Evolutionary conservation across 177 flowering plant species (phyloP), one percentile per base, ranked within the genome.

Genomic region (Vitis hybrid): DNA sequence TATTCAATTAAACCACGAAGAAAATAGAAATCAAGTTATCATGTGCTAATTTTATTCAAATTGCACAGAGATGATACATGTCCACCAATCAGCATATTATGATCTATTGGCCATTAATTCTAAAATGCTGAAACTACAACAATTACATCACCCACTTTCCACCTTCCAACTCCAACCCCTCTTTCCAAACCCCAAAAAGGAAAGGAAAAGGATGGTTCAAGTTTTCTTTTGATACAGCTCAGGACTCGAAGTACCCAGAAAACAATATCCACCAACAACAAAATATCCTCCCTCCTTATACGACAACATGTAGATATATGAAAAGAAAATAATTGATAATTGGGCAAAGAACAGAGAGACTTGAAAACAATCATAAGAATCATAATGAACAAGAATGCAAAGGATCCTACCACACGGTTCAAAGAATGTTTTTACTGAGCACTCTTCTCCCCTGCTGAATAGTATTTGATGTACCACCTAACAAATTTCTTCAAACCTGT

Each of bases 401-500:
- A 64, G 60, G 59, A 67, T 66, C 75, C 78, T 63, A 77, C 74
- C 79, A 62, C 51, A 41, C 63, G 66, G 64, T 62, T 10, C 51
- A 51, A 66, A 30, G 68, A 71, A 69, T 54, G 18, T 58, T 15
- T 2, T 76, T 81, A 83, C 14, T 63, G 80, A 55, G 72, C 73
- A 65, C 81, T 84, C 79, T 83, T 84, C 87, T 86, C 87, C 58
- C 84, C 84, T 24, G 60, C 60, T 8, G 65, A 70, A 68, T 88
- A 85, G 81, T 78, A 88, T 64, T 71, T 74, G 49, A 81, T 53
- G 58, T 88, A 88, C 92, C 92, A 88, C 67, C 85, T 52, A 3
- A 86, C 89, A 73, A 88, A 88, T 70, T 85, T 88, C 86, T 87
- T 87, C 86, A 88, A 67, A 4, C 92, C 92, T 0, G 83, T 75